Evolutionary conservation across 2,329 filamentous ascomycete species (phyloP), one percentile per base, ranked within the genome.

Genomic region (Ophiognomonia clavigignenti-juglandacearum): DNA sequence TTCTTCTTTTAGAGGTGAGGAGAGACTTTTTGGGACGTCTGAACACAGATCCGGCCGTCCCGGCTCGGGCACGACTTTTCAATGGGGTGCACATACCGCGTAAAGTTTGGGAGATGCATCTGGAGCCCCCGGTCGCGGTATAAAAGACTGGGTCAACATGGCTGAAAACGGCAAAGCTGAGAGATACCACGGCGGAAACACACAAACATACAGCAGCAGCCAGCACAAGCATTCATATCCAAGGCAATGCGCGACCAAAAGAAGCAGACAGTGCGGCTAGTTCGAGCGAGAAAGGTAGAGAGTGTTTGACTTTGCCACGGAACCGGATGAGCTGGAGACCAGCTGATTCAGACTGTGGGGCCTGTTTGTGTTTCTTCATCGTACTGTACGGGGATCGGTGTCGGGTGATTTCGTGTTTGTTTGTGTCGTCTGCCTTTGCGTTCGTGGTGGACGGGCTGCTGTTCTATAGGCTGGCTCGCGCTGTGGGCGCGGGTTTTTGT

Each of bases 1-100:
- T 81, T 97, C 67, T 90, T 98, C 74, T 98, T 98, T 69, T 98
- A 83, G 48, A 23, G 26, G 32, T 38, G 38, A 42, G 44, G 35
- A 26, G 13, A 39, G 13, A 18, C 7, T 13, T 11, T 13, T 31
- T 11, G 20, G 34, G 16, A 36, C n/a, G 9, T 20, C 13, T 20
- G 9, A 18, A 10, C 20, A 20, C 8, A 18, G 31, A 8, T n/a
- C n/a, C 4, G 31, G 14, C 16, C 13, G 11, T 32, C 31, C 14
- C 18, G 31, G n/a, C n/a, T 34, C 31, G 31, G 31, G 24, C 24
- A 16, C 4, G 14, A n/a, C n/a, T 34, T 13, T 34, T 16, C 31
- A 8, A n/a, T 4, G 16, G 31, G 31, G 6, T 16, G 31, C 14
- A 34, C 31, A 34, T 13, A 10, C 24, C 10, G 24, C 24, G 10